Evolutionary conservation across 805 yeast species (phyloP).

Genomic region (Osmozyma mogii): DNA sequence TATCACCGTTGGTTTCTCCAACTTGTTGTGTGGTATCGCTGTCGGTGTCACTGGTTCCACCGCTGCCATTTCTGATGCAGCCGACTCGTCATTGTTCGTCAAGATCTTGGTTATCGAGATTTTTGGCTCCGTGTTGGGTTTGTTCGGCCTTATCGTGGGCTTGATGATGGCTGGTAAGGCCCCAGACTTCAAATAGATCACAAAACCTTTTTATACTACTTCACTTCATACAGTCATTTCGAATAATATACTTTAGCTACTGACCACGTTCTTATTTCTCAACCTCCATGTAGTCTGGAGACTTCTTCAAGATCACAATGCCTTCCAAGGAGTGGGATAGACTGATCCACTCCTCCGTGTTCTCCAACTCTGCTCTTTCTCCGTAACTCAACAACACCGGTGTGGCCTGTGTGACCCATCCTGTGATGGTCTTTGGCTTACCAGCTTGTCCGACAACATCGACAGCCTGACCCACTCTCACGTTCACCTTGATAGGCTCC

Average conservation of each 20-base stretch:
- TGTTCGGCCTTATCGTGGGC: constrained; percentile 94
- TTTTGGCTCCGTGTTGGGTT: constrained; percentile 92
- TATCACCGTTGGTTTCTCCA: constrained; percentile 85
- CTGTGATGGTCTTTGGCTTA: constrained; percentile 96
- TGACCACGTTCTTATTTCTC: constrained; percentile 22
- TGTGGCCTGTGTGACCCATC: constrained; percentile 98
- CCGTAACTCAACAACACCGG: constrained; percentile 92
- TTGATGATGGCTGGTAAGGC: constrained; percentile 96
- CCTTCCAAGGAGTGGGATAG: constrained; percentile 83
- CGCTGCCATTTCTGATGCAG: constrained; percentile 98
- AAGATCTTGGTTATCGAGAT: constrained; percentile 95
- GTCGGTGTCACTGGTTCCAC: constrained; percentile 98
- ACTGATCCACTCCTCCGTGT: constrained; percentile 77
- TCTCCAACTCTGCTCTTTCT: constrained; percentile 95
- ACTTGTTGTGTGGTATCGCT: constrained; percentile 92
- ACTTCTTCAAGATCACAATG: constrained; percentile 83
- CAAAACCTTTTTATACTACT: background rate
- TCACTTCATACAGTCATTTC: constrained; percentile 1
- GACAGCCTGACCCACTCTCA: constrained; percentile 97
- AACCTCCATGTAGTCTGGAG: constrained; percentile 72
- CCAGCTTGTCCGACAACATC: constrained; percentile 99
- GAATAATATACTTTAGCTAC: background rate
- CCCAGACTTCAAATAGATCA: constrained; percentile 58
- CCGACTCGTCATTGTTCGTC: constrained; percentile 90
- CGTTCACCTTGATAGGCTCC: constrained; percentile 89